Conservation (phyloP, 208 protist genomes). For the Wallacemonas sp. region DNA sequence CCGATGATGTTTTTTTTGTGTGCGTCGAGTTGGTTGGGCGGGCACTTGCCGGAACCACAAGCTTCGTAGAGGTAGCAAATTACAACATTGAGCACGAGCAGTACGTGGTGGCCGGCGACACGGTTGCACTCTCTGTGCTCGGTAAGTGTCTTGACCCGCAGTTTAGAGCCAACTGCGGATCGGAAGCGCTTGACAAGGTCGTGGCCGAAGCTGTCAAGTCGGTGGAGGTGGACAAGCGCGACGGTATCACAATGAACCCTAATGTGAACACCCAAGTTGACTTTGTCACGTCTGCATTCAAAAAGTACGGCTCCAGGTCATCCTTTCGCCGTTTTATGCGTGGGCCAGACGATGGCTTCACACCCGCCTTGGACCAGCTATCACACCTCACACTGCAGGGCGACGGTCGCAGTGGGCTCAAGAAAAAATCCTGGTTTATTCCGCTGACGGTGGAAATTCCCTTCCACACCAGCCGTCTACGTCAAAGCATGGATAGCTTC, state of each 20-base stretch:
- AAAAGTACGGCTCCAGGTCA: conserved; percentile 60
- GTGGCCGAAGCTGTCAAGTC: conserved; percentile 50
- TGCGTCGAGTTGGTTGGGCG: conserved; percentile 80
- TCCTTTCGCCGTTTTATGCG: conserved; percentile 79
- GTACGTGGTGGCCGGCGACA: conserved; percentile 84
- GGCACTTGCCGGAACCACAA: conserved; percentile 64
- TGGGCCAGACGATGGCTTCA: conserved; percentile 84
- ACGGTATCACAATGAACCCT: conserved; percentile 65
- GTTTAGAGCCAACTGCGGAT: conserved; percentile 66
- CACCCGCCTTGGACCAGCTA: conserved; percentile 69
- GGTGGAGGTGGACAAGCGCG: conserved; percentile 56
- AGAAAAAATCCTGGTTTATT: conserved; percentile 90
- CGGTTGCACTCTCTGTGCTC: conserved; percentile 63
- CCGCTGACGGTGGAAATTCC: conserved; percentile 78
- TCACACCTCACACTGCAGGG: conserved; percentile 81
- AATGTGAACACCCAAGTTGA: conserved; percentile 34
- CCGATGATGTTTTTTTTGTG: conserved; percentile 72
- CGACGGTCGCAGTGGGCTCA: conserved; percentile 84
- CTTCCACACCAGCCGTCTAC: conserved; percentile 80
- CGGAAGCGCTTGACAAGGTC: conserved; percentile 31
- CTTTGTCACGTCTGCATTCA: conserved; percentile 66
- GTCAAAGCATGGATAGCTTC: conserved; percentile 67
- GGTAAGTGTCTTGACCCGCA: conserved; percentile 90
- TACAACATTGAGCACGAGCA: conserved; percentile 80
- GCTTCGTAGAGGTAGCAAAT: conserved; percentile 84